Base-by-base conservation (phyloP, 768 basidiomycete genomes). In the Suillus luteus region DNA sequence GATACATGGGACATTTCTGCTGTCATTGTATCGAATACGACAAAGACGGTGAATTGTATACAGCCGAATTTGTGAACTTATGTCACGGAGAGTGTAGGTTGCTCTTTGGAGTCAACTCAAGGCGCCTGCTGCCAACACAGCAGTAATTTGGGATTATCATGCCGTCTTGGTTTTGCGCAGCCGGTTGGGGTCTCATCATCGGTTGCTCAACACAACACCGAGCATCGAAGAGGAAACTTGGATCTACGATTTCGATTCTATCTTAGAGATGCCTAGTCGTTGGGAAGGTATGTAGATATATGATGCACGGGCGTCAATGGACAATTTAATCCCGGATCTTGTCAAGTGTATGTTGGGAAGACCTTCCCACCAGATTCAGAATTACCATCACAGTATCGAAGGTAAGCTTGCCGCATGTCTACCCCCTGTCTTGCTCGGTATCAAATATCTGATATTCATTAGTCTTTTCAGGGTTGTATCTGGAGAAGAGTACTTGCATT, bases 141-240 rank as follows among this genome's bases (percentile, higher is more conserved):
- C 82, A 48, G 82, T 90, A 22, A 73, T 91, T 48, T 91, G 89
- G 89, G 90, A 92, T 71, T 91, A 92, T 73, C 90, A 91, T 69
- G 89, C 88, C 67, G 74, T 92, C 48, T 80, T 89, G 14, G 71
- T 85, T 54, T 76, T 91, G 37, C 80, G 79, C 48, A 75, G 78
- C 63, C 78, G 70, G 37, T 41, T 55, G 14, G 60, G 54, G 40
- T 33, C 49, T n/a, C 12, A 14, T 38, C 33, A 49, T 62, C 59
- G 44, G 55, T 51, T 49, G 17, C 58, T 33, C 62, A 58, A n/a
- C 49, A 51, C 38, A 27, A 24, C n/a, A 40, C 65, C 22, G 52
- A 60, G 55, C 55, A 49, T 38, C n/a, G 66, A 61, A 62, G 66
- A 46, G 59, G 71, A 59, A 48, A 71, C 74, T 54, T 90, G 87